These are phyloP conservation scores for Afroboletus lepidellus DNA, from an alignment of 1,284 basidiomycete species.

Conservation along the genomic window DNA sequence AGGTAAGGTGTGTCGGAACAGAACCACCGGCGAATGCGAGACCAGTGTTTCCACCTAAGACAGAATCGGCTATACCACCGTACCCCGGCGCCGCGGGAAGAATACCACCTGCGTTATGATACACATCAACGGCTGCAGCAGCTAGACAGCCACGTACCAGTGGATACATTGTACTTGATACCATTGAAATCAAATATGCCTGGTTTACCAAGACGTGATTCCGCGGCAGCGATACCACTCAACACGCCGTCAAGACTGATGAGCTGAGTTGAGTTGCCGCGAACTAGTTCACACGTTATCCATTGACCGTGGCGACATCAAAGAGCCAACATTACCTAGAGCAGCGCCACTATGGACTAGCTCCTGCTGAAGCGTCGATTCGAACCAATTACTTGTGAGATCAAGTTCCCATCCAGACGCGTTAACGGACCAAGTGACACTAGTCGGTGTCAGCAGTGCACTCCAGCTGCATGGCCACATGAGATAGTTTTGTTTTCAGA, in stretches of 20 bases:
- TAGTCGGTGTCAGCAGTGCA: conserved; percentile 12
- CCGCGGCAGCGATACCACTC: conserved; percentile 18
- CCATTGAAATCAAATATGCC: conserved; percentile 22
- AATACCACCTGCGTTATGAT: conserved; percentile 11
- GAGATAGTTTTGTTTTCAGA: background rate
- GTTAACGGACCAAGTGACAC: background rate
- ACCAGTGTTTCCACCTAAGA: background rate
- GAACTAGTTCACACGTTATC: background rate
- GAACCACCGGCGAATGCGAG: conserved; percentile 11
- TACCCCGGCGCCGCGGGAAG: conserved; percentile 11
- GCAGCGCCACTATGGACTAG: conserved; percentile 7
- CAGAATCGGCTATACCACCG: background rate
- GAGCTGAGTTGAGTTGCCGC: conserved; percentile 13
- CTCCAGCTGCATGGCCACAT: conserved; percentile 8
- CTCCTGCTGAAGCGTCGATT: conserved; percentile 6
- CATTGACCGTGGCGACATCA: background rate
- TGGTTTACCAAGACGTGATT: conserved; percentile 6
- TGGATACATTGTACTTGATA: conserved; percentile 18
- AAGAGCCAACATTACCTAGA: background rate
- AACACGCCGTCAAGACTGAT: conserved; percentile 10
- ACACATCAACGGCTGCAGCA: background rate
- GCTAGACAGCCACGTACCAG: conserved; percentile 3
- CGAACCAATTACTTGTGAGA: conserved; percentile 7
- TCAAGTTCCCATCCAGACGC: conserved; percentile 14
- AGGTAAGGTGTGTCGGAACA: conserved; percentile 4